Base-by-base conservation (phyloP, 192 early-diverging fungal genomes). In the Bifiguratus adelaidae region DNA sequence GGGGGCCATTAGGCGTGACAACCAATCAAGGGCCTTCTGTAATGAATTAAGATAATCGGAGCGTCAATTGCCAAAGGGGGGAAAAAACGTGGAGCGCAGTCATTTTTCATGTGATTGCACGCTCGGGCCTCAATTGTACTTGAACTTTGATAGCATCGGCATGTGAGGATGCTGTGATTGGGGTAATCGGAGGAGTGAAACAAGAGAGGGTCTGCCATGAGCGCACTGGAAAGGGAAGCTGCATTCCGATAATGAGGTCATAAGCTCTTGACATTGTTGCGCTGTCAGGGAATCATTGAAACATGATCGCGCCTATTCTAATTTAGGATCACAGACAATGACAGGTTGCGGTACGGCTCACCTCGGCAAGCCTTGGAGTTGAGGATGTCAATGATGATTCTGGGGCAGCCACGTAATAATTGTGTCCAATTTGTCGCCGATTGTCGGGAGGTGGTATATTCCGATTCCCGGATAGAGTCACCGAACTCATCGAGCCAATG, bases 331-430 rank as follows among this genome's bases (percentile, higher is more conserved):
- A 32, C 0, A 15, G 20, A 19, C 18, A 33, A 25, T 44, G 40
- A 20, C 50, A 38, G n/a, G 6, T 13, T 45, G 11, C 25, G 23
- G 18, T 13, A 25, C 23, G 5, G 26, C 41, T 27, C 47, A 68
- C 65, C 60, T 43, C 81, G 60, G 56, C 85, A 88, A 7, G 85
- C 81, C 46, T 84, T 88, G 4, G 82, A 85, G 35, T 83, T 78
- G 26, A 85, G 46, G 22, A 88, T 73, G 22, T 85, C 80, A 32
- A 82, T 36, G 6, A 88, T 73, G 8, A 70, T 76, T 34, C 60
- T 65, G 3, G 85, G 85, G 52, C 73, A 78, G 27, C 53, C 58
- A 16, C 57, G 45, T 32, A 54, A 52, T 23, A 46, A 12, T 52
- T 62, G 57, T 11, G 25, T 50, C 8, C 1, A 12, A 32, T 30